Percentiles rank a stretch among this genome's conserved stretches.
Evolutionary conservation across 2,329 filamentous ascomycete species (phyloP).

Genomic region (Phoma sp.): DNA sequence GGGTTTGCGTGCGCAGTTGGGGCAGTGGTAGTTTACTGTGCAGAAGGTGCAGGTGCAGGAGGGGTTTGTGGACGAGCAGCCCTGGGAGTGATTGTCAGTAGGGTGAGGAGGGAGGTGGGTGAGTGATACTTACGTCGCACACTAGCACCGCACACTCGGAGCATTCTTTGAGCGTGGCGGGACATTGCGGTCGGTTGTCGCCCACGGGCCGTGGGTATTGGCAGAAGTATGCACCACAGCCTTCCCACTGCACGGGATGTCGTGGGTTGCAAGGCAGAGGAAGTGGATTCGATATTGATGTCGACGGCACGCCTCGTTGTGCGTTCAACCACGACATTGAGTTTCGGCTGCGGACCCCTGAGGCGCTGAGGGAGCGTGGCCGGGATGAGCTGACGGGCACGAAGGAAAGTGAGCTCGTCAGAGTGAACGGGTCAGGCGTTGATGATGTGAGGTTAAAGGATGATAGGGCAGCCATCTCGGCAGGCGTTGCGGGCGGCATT

Average conservation of each 20-base stretch:
- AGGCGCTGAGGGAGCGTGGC: conserved; percentile 47
- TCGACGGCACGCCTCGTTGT: conserved; percentile 29
- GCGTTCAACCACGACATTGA: conserved; percentile 35
- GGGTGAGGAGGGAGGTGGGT: neutral
- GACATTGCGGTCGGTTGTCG: conserved; percentile 47
- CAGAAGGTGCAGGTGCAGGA: conserved; percentile 49
- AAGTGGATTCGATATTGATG: conserved; percentile 40
- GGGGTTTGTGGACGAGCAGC: conserved; percentile 36
- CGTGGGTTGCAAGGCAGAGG: conserved; percentile 48
- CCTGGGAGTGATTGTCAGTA: conserved; percentile 32
- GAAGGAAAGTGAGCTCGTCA: conserved; percentile 34
- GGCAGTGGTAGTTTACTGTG: conserved; percentile 49
- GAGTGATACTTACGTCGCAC: conserved; percentile 46
- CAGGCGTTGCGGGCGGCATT: conserved; percentile 31
- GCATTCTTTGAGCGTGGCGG: conserved; percentile 47
- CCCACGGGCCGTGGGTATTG: conserved; percentile 47
- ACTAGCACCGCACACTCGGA: conserved; percentile 48
- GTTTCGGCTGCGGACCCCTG: conserved; percentile 44
- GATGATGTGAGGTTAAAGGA: conserved; percentile 35
- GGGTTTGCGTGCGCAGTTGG: conserved; percentile 43
- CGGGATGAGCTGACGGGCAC: conserved; percentile 43
- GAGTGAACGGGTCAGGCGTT: conserved; percentile 32
- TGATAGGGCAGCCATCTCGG: conserved; percentile 39
- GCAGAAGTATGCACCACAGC: conserved; percentile 52
- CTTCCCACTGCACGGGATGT: conserved; percentile 53